Evolutionary conservation across 164 flowering plant species (phyloP), one percentile per base, ranked within the genome.

Genomic region (Kingdonia uniflora): DNA sequence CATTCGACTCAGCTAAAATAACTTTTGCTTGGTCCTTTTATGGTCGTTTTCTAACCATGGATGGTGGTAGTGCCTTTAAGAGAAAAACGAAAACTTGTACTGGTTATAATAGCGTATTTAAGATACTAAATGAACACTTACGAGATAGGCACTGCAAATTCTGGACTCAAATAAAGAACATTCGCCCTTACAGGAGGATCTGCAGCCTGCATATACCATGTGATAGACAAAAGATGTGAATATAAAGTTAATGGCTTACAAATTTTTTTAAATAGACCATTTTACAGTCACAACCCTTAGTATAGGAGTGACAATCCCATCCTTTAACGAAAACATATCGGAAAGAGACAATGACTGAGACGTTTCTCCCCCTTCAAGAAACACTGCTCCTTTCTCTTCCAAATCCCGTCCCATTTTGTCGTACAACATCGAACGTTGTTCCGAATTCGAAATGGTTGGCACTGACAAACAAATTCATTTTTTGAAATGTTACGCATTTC

Each of bases 141-240:
- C 97, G 86, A 76, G 54, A 88, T 77, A 24, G 70, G 85, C 25
- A 60, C 50, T 0, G 96, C 74, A 62, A 68, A 80, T 22, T 84
- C 63, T 17, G 87, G 57, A 66, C 69, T 71, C 37, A 92, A 51
- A 68, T 88, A 76, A 66, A 92, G 63, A 35, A 88, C 87, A 74
- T 72, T 88, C 13, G 99, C 99, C 51, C 97, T 83, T 17, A 92
- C 97, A 17, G 97, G 92, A 53, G 99, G 99, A 65, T 76, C 64
- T 19, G 90, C 95, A 49, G 77, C 82, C 97, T 88, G 59, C 61
- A 61, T 12, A 52, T 17, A 37, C 13, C 22, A 45, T 5, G 0
- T 1, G 22, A 45, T 25, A 17, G 23, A 49, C 35, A 45, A n/a
- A 17, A 20, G 35, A 7, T 17, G n/a, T 21, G n/a, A 19, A 17